Conservation (phyloP, 2,329 filamentous ascomycete species). For the Dendryphion nanum region DNA sequence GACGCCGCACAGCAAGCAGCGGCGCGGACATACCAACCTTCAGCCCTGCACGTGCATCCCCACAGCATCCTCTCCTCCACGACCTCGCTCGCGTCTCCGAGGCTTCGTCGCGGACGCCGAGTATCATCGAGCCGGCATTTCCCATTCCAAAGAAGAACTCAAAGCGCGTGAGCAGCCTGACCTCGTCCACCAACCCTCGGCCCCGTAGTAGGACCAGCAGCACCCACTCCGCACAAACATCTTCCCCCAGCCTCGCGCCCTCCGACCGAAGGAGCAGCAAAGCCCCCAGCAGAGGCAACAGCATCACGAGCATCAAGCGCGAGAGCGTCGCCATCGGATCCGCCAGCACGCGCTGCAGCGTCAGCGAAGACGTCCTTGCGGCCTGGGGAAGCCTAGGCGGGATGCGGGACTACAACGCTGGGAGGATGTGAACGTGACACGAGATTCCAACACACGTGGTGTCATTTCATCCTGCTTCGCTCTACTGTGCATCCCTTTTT, state of each 20-base stretch:
- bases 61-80: constrained; percentile 4
- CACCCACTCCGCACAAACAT: constrained; percentile 14
- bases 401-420: not conserved
- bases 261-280: constrained; percentile 8
- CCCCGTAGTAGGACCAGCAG: constrained; percentile 2
- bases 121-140: constrained; percentile 19
- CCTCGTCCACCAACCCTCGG: not conserved
- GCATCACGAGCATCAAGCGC: constrained; percentile 4
- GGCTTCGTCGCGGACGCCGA: constrained; percentile 20
- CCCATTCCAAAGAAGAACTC: constrained; percentile 13
- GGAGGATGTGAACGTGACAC: not conserved
- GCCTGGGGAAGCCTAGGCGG: constrained; percentile 49
- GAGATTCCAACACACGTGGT: not conserved
- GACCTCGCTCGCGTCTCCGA: constrained; percentile 24
- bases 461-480: not conserved
- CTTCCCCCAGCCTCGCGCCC: constrained; percentile 13
- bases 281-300: constrained; percentile 16
- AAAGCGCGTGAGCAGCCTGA: constrained; percentile 12
- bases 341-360: constrained; percentile 33
- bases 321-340: constrained; percentile 13
- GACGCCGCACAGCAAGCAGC: constrained; percentile 36
- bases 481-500: not conserved
- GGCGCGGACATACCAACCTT: constrained; percentile 26
- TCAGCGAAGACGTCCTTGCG: constrained; percentile 47
- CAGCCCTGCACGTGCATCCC: constrained; percentile 10